These are phyloP conservation scores for Oleoguttula mirabilis DNA, from an alignment of 495 filamentous ascomycete genomes.

Conservation along the genomic window DNA sequence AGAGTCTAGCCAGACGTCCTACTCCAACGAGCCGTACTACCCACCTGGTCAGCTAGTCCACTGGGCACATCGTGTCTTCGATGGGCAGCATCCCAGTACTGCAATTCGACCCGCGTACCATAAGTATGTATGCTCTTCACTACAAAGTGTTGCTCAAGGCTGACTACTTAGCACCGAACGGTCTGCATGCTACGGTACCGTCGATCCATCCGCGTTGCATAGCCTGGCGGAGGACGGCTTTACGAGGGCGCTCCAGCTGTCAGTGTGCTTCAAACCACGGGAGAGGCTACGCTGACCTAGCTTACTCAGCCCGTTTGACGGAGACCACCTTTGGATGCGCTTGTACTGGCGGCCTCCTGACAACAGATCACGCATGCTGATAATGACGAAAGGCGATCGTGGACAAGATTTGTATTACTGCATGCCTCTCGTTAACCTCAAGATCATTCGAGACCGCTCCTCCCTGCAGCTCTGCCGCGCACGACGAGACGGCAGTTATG, in stretches of 20 bases:
- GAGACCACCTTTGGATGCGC: slow-evolving; percentile 40
- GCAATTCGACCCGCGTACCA: slow-evolving; percentile 31
- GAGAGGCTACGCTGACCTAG: not conserved
- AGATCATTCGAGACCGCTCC: slow-evolving; percentile 40
- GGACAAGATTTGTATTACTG: slow-evolving; percentile 35
- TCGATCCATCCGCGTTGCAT: slow-evolving; percentile 30
- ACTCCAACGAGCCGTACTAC: slow-evolving; percentile 17
- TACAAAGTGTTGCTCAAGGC: no score
- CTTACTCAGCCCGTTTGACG: slow-evolving; percentile 29
- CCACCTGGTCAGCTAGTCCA: slow-evolving; percentile 26
- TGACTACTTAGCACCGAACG: slow-evolving; percentile 19
- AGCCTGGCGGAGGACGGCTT: slow-evolving; percentile 30
- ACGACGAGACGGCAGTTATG: slow-evolving; percentile 32
- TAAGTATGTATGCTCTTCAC: no score
- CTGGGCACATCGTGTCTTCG: slow-evolving; percentile 43
- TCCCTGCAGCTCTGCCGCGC: slow-evolving; percentile 45
- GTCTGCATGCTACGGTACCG: slow-evolving; percentile 34
- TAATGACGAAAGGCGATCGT: slow-evolving; percentile 33
- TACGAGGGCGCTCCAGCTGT: slow-evolving; percentile 35
- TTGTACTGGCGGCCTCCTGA: slow-evolving; percentile 45
- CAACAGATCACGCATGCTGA: slow-evolving; percentile 46
- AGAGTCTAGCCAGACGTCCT: slow-evolving; percentile 20
- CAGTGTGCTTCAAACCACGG: slow-evolving; percentile 1
- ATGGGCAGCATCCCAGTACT: slow-evolving; percentile 31
- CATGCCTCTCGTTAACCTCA: slow-evolving; percentile 41